Percentiles rank a stretch among this genome's conserved stretches.
Evolutionary conservation across 768 basidiomycete genomes (phyloP).

Genomic region (Filobasidium wieringae): DNA sequence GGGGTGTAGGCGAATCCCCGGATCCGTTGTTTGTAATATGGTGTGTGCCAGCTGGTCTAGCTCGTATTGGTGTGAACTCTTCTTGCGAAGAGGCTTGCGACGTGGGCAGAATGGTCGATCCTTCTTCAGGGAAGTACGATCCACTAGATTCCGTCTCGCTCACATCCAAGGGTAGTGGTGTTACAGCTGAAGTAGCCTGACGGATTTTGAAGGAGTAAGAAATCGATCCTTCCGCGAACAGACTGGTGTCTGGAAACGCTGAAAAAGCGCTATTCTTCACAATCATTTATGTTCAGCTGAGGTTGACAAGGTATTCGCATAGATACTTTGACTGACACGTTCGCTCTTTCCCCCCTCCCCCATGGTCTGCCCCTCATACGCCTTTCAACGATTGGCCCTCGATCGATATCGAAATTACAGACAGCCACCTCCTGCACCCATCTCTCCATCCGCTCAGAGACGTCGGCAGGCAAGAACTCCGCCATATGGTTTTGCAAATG

Average conservation of each 20-base stretch:
- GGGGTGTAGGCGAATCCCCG: background rate
- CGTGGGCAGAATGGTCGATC: background rate
- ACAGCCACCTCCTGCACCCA: conserved; percentile 39
- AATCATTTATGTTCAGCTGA: background rate
- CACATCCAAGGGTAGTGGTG: background rate
- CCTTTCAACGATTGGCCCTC: conserved; percentile 65
- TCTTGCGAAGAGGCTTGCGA: background rate
- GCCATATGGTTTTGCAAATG: background rate
- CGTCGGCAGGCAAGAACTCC: background rate
- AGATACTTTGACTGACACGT: conserved; percentile 56
- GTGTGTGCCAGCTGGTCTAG: conserved; percentile 28
- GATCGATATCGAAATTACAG: conserved; percentile 71
- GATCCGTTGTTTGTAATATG: conserved; percentile 35
- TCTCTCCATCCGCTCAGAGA: conserved; percentile 20
- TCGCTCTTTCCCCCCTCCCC: conserved; percentile 59
- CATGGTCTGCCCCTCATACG: conserved; percentile 59
- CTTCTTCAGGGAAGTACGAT: background rate
- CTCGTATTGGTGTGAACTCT: background rate
- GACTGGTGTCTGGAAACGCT: conserved; percentile 76
- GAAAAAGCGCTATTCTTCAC: conserved; percentile 63
- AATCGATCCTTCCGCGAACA: conserved; percentile 72
- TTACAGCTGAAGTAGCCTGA: conserved; percentile 36
- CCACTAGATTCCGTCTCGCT: background rate
- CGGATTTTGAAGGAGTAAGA: conserved; percentile 79
- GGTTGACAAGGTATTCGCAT: background rate